phyloP scores from a whole-genome alignment of 176 grass and related monocot species.

The Puya raimondii region DNA sequence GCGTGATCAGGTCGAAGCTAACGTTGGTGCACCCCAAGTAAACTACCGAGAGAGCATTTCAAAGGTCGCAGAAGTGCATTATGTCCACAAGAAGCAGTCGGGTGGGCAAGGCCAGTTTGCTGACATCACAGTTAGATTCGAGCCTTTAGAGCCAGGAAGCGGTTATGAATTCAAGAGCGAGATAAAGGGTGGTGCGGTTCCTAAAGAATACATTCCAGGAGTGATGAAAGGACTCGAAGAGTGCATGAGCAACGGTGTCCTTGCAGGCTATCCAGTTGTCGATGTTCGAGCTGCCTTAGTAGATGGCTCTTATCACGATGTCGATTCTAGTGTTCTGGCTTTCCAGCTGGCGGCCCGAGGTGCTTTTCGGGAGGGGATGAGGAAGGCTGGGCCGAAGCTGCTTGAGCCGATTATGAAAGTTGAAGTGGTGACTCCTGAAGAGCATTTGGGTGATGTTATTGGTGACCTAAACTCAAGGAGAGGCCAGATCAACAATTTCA shows the following conservation, averaged over 20 bases:
- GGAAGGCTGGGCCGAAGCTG: conserved; percentile 73
- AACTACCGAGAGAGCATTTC: conserved; percentile 99
- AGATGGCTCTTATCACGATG: conserved; percentile 95
- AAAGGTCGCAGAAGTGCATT: conserved; percentile 69
- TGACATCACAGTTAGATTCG: conserved; percentile 78
- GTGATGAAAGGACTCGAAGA: conserved; percentile 96
- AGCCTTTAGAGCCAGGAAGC: conserved; percentile 76
- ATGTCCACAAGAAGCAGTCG: conserved; percentile 92
- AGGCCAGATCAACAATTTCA: conserved; percentile 82
- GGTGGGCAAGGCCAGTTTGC: conserved; percentile 95
- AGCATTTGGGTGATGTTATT: conserved; percentile 98
- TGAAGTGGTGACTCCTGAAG: conserved; percentile 95
- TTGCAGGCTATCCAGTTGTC: conserved; percentile 89
- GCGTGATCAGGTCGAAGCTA: conserved; percentile 76
- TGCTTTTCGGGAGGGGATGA: conserved; percentile 82
- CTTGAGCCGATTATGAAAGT: conserved; percentile 94
- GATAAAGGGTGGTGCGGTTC: conserved; percentile 88
- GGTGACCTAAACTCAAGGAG: conserved; percentile 98
- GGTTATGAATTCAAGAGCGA: conserved; percentile 98
- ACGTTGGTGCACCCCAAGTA: conserved; percentile 96
- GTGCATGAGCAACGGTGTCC: conserved; percentile 81
- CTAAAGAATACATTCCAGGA: conserved; percentile 93
- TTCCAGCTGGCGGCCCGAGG: conserved; percentile 94
- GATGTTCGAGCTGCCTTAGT: conserved; percentile 73
- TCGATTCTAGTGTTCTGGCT: conserved; percentile 93